phyloP scores from a whole-genome alignment of 768 basidiomycete genomes.

The Aureoboletus auriporus region DNA sequence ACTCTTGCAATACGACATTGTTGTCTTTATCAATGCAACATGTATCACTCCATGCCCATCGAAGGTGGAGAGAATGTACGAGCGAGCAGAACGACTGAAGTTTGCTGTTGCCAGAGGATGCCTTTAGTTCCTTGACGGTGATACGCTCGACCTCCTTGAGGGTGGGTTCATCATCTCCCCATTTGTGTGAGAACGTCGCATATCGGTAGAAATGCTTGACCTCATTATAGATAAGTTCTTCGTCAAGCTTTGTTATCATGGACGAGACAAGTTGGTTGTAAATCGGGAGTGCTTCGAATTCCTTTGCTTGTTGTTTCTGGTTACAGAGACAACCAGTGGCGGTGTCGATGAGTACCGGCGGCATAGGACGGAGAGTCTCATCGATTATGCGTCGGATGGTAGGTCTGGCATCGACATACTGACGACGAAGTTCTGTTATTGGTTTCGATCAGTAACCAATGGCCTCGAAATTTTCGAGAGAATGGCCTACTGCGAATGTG shows the following conservation, averaged over 20 bases:
- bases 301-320: not conserved
- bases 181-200: constrained; percentile 4
- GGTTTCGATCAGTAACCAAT: not conserved
- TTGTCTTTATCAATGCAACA: constrained; percentile 4
- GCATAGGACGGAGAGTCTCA: not conserved
- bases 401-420: not conserved
- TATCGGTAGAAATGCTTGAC: not conserved
- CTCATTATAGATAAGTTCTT: no score
- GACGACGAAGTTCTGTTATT: not conserved
- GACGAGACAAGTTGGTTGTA: not conserved
- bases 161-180: not conserved
- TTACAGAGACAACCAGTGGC: not conserved
- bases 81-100: constrained; percentile 7
- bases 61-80: not conserved
- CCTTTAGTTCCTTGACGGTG: constrained; percentile 2
- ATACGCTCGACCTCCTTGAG: not conserved
- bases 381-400: not conserved
- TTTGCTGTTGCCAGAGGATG: constrained; percentile 3
- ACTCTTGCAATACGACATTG: constrained; percentile 9
- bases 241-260: not conserved
- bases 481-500: not conserved
- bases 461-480: not conserved
- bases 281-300: not conserved
- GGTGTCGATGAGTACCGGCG: not conserved
- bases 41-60: constrained; percentile 17